Conservation (phyloP, 2,329 filamentous ascomycete genomes). For the Alternaria triticina region DNA sequence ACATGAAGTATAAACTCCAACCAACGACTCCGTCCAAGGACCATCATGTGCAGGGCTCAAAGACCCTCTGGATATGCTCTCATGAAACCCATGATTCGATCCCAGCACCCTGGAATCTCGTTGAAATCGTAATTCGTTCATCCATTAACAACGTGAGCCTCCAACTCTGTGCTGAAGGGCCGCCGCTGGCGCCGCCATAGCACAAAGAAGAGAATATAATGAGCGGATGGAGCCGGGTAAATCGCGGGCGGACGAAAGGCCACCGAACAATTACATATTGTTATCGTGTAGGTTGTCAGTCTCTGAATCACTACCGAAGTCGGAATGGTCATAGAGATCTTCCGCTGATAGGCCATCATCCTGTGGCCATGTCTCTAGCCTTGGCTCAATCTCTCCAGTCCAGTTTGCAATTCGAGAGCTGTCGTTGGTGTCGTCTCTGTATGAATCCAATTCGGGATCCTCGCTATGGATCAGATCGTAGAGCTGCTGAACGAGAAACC, state of each 20-base stretch:
- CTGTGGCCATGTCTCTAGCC: constrained; percentile 30
- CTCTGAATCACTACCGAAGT: constrained; percentile 48
- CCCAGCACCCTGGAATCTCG: background rate
- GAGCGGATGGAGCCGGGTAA: background rate
- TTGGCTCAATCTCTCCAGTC: constrained; percentile 29
- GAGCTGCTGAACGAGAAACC: constrained; percentile 27
- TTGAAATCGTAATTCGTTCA: background rate
- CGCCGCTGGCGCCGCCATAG: background rate
- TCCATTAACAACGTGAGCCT: background rate
- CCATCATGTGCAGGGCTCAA: background rate
- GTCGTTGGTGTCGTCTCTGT: constrained; percentile 30
- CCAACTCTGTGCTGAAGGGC: background rate
- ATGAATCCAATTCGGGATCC: constrained; percentile 26
- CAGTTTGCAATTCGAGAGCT: constrained; percentile 30
- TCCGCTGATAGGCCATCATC: constrained; percentile 41
- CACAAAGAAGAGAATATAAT: background rate
- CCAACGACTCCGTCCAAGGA: background rate
- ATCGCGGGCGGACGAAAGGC: background rate
- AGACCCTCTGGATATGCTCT: background rate
- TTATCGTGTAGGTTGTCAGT: constrained; percentile 34
- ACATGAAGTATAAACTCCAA: background rate
- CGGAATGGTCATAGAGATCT: constrained; percentile 44
- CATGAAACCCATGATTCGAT: background rate
- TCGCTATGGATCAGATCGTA: constrained; percentile 24
- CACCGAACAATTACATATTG: constrained; percentile 9